phyloP scores from a whole-genome alignment of 352 stramenopile species.

The Pythium chondricola region DNA sequence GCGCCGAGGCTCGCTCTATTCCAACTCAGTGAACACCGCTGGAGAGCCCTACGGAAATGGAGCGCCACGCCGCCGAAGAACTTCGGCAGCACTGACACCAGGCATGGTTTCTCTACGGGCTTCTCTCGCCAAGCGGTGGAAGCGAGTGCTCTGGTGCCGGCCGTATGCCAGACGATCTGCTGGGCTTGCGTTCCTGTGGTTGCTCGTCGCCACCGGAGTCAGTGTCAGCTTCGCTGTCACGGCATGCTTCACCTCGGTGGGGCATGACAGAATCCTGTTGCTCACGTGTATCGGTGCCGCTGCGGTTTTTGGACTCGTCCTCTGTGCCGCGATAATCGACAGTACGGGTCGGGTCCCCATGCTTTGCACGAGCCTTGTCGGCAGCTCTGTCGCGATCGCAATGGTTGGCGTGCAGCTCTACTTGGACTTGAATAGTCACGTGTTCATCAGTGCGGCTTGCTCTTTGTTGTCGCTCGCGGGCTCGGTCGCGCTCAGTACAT shows the following conservation, averaged over 20 bases:
- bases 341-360: conserved; percentile 11
- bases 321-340: conserved; percentile 10
- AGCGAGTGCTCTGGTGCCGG: conserved; percentile 30
- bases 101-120: conserved; percentile 29
- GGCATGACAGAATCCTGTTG: neutral
- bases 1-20: neutral
- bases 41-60: too few species aligned
- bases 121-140: conserved; percentile 31
- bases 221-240: conserved; percentile 4
- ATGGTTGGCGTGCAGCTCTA: conserved; percentile 13
- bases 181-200: conserved; percentile 30
- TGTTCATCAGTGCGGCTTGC: conserved; percentile 1
- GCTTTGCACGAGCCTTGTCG: conserved; percentile 7
- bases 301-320: conserved; percentile 2
- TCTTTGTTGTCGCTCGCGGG: conserved; percentile 6
- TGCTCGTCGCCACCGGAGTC: conserved; percentile 15
- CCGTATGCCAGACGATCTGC: conserved; percentile 31
- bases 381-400: conserved; percentile 10
- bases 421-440: neutral
- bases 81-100: conserved; percentile 22
- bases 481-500: conserved; percentile 2
- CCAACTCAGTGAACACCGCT: neutral
- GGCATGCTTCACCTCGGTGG: conserved; percentile 3
- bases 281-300: conserved; percentile 2
- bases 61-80: conserved; percentile 14